Conservation (phyloP, 768 basidiomycete species). For the Melanogaster broomeanus region DNA sequence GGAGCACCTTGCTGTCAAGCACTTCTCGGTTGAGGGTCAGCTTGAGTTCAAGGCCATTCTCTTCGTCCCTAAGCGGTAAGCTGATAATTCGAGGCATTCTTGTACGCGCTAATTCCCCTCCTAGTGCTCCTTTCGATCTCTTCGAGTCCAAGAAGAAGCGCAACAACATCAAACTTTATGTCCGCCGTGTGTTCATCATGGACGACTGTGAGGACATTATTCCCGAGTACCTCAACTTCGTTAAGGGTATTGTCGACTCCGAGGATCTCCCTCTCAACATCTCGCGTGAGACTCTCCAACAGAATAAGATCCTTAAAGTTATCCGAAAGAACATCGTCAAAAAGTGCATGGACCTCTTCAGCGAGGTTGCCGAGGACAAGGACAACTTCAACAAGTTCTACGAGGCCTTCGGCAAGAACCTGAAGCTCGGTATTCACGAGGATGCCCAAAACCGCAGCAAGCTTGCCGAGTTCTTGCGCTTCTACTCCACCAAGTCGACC, state of each 20-base stretch:
- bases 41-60: slow-evolving; percentile 99
- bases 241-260: slow-evolving; percentile 99
- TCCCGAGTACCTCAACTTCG: slow-evolving; percentile 99
- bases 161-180: slow-evolving; percentile 99
- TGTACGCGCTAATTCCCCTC: slow-evolving; percentile 3
- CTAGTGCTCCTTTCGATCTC: slow-evolving; percentile 95
- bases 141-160: slow-evolving; percentile 99
- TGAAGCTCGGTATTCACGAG: slow-evolving; percentile 99
- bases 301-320: slow-evolving; percentile 99
- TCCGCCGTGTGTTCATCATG: slow-evolving; percentile 99
- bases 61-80: slow-evolving; percentile 92
- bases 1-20: slow-evolving; percentile 98
- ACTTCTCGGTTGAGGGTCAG: slow-evolving; percentile 99
- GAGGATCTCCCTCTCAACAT: slow-evolving; percentile 99
- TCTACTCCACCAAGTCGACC: slow-evolving; percentile 91
- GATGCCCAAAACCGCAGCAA: slow-evolving; percentile 99
- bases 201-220: slow-evolving; percentile 99
- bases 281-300: slow-evolving; percentile 98
- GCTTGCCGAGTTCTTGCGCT: slow-evolving; percentile 98
- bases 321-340: slow-evolving; percentile 99
- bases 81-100: background rate
- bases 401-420: slow-evolving; percentile 97
- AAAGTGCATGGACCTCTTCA: slow-evolving; percentile 94
- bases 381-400: slow-evolving; percentile 98
- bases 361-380: slow-evolving; percentile 99